These are phyloP conservation scores for Alternaria longipes DNA, from an alignment of 2,329 filamentous ascomycete genomes.

Conservation along the genomic window DNA sequence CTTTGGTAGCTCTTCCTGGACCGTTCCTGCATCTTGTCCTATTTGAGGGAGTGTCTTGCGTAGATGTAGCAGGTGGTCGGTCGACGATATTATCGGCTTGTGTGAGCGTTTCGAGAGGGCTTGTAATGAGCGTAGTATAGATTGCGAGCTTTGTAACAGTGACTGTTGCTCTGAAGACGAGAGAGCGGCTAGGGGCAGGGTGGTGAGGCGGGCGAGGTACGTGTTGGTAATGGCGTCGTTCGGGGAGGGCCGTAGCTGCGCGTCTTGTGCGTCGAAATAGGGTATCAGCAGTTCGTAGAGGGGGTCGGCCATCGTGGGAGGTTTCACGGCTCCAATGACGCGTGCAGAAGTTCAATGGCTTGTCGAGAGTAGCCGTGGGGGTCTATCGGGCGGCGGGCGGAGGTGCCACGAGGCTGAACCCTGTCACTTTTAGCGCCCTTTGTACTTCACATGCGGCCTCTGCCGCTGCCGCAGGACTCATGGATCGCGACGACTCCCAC, in stretches of 20 bases:
- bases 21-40: slow-evolving; percentile 69
- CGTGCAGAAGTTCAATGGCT: neutral
- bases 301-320: slow-evolving; percentile 60
- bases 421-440: slow-evolving; percentile 1
- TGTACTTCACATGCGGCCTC: slow-evolving; percentile 14
- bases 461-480: slow-evolving; percentile 9
- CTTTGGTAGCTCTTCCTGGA: slow-evolving; percentile 77
- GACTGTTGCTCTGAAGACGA: slow-evolving; percentile 78
- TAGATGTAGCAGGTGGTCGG: slow-evolving; percentile 78
- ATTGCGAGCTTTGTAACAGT: slow-evolving; percentile 82
- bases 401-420: slow-evolving; percentile 11
- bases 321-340: neutral
- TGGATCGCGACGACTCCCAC: slow-evolving; percentile 9
- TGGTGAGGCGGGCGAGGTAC: slow-evolving; percentile 81
- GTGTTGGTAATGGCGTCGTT: slow-evolving; percentile 65
- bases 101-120: slow-evolving; percentile 89
- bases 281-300: slow-evolving; percentile 77
- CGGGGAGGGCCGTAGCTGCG: slow-evolving; percentile 51
- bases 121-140: slow-evolving; percentile 83
- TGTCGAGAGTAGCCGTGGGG: neutral
- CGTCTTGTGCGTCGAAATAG: slow-evolving; percentile 61
- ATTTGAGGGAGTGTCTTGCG: slow-evolving; percentile 75
- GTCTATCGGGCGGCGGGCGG: slow-evolving; percentile 3
- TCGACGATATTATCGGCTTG: slow-evolving; percentile 82
- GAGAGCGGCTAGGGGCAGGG: slow-evolving; percentile 77